Percentiles rank a stretch among this genome's conserved stretches.
Conservation (phyloP, 2,329 filamentous ascomycete genomes). For the Tolypocladium tundrense region DNA sequence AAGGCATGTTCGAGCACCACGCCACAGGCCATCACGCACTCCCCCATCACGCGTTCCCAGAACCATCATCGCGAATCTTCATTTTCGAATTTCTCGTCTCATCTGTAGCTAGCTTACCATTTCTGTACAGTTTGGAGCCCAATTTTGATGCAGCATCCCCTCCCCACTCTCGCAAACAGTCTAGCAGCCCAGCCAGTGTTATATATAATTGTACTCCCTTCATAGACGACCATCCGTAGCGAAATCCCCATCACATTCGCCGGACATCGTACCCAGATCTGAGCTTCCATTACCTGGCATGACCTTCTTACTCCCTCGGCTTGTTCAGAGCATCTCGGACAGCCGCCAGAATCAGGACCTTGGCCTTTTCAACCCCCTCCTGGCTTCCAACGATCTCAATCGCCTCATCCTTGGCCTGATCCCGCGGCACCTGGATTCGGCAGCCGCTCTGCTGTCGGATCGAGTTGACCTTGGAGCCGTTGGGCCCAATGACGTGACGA, state of each 20-base stretch:
- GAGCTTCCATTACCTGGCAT: not conserved
- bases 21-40: too few relatives aligned
- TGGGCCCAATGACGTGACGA: conserved; percentile 79
- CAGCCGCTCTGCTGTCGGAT: conserved; percentile 90
- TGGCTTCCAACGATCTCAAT: conserved; percentile 79
- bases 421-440: conserved; percentile 85
- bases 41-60: too few relatives aligned
- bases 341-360: conserved; percentile 77
- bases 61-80: too few relatives aligned
- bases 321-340: conserved; percentile 51
- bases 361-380: conserved; percentile 77
- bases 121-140: not conserved
- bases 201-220: not conserved
- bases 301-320: conserved; percentile 15
- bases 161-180: not conserved
- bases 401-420: conserved; percentile 64
- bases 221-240: not conserved
- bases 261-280: not conserved
- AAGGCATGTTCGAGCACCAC: too few relatives aligned
- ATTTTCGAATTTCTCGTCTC: not conserved
- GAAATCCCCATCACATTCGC: not conserved
- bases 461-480: conserved; percentile 81
- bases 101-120: not conserved
- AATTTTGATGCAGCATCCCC: not conserved
- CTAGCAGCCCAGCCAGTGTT: not conserved